Evolutionary conservation across 2,329 filamentous ascomycete genomes (phyloP), one percentile per base, ranked within the genome.

Genomic region (Alternaria solani): DNA sequence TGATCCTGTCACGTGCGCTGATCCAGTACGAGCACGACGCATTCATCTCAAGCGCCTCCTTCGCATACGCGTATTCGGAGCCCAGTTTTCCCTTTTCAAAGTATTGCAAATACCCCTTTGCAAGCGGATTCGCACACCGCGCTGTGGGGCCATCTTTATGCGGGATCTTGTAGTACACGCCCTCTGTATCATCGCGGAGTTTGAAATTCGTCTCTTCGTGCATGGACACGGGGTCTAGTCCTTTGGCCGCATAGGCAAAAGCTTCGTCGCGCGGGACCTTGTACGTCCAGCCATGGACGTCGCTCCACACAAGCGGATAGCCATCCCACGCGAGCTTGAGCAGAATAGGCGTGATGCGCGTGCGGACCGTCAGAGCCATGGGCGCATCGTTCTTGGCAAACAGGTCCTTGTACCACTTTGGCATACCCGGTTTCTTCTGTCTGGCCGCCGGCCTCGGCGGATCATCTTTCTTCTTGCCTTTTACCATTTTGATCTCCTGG

Each of bases 11-110:
- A 63, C 95, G 87, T 16, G 95, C 94, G 72, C 93, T 97, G 70
- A 99, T 98, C 95, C 96, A 99, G 79, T 99, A 99, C 0, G 94
- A 98, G 76, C 96, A 99, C 0, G 93, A 97, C 0, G 95, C 93
- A 70, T 99, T 99, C 95, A 99, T 99, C 70, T 98, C 91, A 43
- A 99, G 82, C 0, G 96, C 95, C 76, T 97, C 93, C 74, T 96
- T 98, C 0, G 95, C 95, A 71, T 97, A 94, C 0, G 88, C 77
- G 71, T 91, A 98, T 76, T 97, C 91, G 0, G 94, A 98, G 0
- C 92, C 92, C 3, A 99, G 82, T 0, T 86, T 92, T 0, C 93
- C 94, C 36, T 91, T 91, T 71, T 99, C 95, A 71, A 99, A 98
- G 76, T 96, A 97, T 52, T 88, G 79, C 58, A 97, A 82, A 70